Evolutionary conservation across 108 stramenopile genomes (phyloP).

Genomic region (Seminavis robusta): DNA sequence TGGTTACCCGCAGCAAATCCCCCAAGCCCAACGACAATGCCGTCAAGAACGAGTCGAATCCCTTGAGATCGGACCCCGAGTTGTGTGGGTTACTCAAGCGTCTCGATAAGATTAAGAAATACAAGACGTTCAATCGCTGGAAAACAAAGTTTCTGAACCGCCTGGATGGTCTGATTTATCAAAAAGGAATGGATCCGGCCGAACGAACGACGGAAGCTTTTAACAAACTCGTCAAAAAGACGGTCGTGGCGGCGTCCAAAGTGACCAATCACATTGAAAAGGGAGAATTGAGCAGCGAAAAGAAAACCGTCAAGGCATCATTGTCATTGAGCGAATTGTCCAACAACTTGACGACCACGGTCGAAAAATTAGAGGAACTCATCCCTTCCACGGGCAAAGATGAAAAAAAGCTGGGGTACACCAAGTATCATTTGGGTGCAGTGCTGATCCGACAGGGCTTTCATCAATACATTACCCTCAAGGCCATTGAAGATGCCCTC

Average conservation of each 20-base stretch:
- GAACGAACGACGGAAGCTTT: not conserved
- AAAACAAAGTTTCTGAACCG: slow-evolving; percentile 10
- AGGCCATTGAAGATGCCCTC: slow-evolving; percentile 14
- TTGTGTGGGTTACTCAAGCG: too few species aligned
- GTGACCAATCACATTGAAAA: not conserved
- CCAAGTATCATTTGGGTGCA: slow-evolving; percentile 22
- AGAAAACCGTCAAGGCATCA: not conserved
- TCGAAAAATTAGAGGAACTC: slow-evolving; percentile 4
- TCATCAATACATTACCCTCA: slow-evolving; percentile 12
- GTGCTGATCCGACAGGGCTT: slow-evolving; percentile 15
- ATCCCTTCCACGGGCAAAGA: slow-evolving; percentile 12
- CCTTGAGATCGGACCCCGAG: too few species aligned
- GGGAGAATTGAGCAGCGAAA: not conserved
- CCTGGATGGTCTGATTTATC: slow-evolving; percentile 1
- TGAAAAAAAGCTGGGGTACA: slow-evolving; percentile 7
- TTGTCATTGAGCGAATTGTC: slow-evolving; percentile 1
- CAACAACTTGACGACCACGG: not conserved
- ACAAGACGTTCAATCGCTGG: slow-evolving; percentile 19
- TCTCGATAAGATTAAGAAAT: slow-evolving; percentile 13
- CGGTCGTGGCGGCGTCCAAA: not conserved
- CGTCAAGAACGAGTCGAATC: too few species aligned
- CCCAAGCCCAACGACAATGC: too few species aligned
- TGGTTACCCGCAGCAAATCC: too few species aligned
- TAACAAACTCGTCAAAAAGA: not conserved
- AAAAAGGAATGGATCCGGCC: not conserved